Conservation (phyloP, 768 basidiomycete genomes). For the Leccinellum luteum region DNA sequence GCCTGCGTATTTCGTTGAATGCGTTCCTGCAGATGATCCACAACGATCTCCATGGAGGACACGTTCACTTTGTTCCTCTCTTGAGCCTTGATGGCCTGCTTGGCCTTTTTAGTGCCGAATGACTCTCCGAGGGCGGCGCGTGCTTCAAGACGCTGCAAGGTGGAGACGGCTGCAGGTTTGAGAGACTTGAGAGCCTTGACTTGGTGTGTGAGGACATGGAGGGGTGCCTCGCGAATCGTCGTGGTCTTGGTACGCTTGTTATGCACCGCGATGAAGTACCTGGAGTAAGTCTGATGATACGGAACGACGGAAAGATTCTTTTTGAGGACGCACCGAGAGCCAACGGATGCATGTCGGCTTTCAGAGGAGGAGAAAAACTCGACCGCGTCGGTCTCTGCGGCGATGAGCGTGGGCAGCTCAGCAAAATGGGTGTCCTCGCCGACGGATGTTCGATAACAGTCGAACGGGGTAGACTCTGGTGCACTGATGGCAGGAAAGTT, state of each 20-base stretch:
- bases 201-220: slow-evolving; percentile 68
- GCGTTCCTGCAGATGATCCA: slow-evolving; percentile 75
- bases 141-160: slow-evolving; percentile 54
- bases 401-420: slow-evolving; percentile 46
- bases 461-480: slow-evolving; percentile 57
- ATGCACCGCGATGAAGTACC: slow-evolving; percentile 83
- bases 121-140: slow-evolving; percentile 82
- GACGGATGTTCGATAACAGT: slow-evolving; percentile 49
- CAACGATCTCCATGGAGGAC: slow-evolving; percentile 81
- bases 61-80: slow-evolving; percentile 92
- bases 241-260: slow-evolving; percentile 74
- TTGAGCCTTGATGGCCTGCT: slow-evolving; percentile 75
- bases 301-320: neutral
- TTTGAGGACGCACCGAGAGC: slow-evolving; percentile 60
- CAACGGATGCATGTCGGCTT: slow-evolving; percentile 46
- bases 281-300: slow-evolving; percentile 23
- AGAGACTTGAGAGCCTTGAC: slow-evolving; percentile 83
- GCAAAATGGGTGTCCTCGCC: slow-evolving; percentile 32
- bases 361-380: slow-evolving; percentile 75
- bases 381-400: slow-evolving; percentile 80
- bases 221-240: slow-evolving; percentile 61
- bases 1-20: slow-evolving; percentile 73
- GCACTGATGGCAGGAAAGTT: slow-evolving; percentile 66
- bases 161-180: slow-evolving; percentile 46
- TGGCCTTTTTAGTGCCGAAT: slow-evolving; percentile 95